Base-by-base conservation (phyloP, 1,284 basidiomycete genomes). In the Fomitiporia mediterranea region DNA sequence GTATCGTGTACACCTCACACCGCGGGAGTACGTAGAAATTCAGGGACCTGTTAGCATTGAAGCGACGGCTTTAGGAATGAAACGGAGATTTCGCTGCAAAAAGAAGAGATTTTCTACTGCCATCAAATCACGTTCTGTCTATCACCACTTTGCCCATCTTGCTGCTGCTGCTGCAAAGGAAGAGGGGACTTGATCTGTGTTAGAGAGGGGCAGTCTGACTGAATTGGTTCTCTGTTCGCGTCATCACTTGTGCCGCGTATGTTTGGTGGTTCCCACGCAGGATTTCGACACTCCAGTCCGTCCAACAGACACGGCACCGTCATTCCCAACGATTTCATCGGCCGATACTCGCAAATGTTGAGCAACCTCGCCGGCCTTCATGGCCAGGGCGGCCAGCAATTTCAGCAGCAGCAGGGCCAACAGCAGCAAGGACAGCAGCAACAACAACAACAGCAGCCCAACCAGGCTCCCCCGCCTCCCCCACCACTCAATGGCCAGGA, bases 401-500 rank as follows among this genome's bases (percentile, higher is more conserved):
- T 60, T 21, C 71, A 70, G 42, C 78, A 77, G 53, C 78, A 75
- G 55, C 73, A 74, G 48, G 71, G 73, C 55, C 74, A 72, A 49
- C 76, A 73, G 51, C 74, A 81, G 49, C 80, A 82, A 62, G 79
- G 80, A 62, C 72, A 74, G 38, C 81, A 78, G 48, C 73, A 73
- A 27, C 77, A 76, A 54, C 76, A 74, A 43, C 73, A 76, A 59
- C 74, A 74, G 58, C 81, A 81, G 63, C 82, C 83, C 65, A 68
- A 66, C 25, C 79, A 77, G 65, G 73, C 76, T 62, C 83, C 87
- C 55, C 88, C 85, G 11, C 83, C 82, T 5, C 86, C 81, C 11
- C 83, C 86, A 42, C 88, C 84, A 27, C 84, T 86, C 70, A 89
- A 86, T 67, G 86, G 87, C 62, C 86, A 91, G 68, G 91, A 94